Base-by-base conservation (phyloP, 2,329 filamentous ascomycete genomes). In the Dactylonectria macrodidyma region DNA sequence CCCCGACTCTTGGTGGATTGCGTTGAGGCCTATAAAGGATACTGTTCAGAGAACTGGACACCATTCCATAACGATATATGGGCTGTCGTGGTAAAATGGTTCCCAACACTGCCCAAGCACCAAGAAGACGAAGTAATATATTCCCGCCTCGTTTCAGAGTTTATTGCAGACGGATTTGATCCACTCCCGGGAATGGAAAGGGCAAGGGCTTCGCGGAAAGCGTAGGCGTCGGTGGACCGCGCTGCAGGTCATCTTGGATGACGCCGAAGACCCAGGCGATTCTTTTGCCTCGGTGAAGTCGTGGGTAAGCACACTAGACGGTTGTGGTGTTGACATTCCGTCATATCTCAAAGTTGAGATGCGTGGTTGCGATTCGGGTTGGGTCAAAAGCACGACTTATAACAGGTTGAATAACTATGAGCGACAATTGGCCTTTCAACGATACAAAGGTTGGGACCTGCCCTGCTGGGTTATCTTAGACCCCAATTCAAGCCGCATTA, bases 181-280 rank as follows among this genome's bases (percentile, higher is more conserved):
- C n/a, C 41, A 44, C 16, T 44, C 41, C 41, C 16, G 7, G 8
- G 5, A 5, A n/a, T 44, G 14, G 41, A 14, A 14, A 44, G n/a
- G 4, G n/a, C 1, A 1, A 8, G 8, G n/a, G 1, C 16, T 44
- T 1, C 2, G 2, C 14, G 7, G 41, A n/a, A 8, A 6, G 8
- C 7, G 19, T 19, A 19, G 19, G 19, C 19, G 19, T 19, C 19
- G 1, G 19, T 19, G 19, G 19, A 44, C 41, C 6, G 41, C 41
- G n/a, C 14, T 44, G 6, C 16, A 44, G 16, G 5, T 14, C 16
- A 44, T 44, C 41, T 8, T 19, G 41, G 1, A 44, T 6, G 8
- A 0, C 16, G 14, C 6, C 7, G 5, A n/a, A 3, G 8, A n/a
- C n/a, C 14, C 41, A 44, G 5, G 8, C 8, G 41, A 44, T n/a